Conservation (phyloP, 768 basidiomycete genomes). For the Megacollybia marginata region DNA sequence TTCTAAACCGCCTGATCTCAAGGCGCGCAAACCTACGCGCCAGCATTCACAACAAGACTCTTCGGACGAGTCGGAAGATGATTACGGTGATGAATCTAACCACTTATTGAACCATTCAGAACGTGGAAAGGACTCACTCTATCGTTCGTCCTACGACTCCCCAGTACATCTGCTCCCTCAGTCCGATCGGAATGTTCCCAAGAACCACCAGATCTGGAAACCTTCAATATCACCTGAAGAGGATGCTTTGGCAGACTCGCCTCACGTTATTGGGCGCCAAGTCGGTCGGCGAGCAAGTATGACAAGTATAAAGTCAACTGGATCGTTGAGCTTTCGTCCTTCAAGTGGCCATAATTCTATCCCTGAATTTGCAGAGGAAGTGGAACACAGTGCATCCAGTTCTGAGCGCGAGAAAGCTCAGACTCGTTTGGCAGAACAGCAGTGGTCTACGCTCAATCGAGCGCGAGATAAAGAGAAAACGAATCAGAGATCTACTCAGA, state of each 20-base stretch:
- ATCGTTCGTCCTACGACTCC: background rate
- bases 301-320: background rate
- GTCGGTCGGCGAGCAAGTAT: background rate
- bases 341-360: background rate
- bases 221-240: background rate
- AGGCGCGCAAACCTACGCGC: no score
- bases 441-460: background rate
- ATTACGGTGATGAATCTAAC: background rate
- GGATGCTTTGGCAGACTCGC: background rate
- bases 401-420: background rate
- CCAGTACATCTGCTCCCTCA: background rate
- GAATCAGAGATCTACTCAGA: background rate
- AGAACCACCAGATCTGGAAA: background rate
- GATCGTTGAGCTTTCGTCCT: background rate
- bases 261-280: background rate
- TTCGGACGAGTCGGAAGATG: background rate
- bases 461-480: background rate
- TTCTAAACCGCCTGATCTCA: no score
- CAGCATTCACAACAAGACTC: no score
- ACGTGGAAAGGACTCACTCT: background rate
- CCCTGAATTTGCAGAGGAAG: background rate
- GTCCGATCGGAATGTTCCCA: no score
- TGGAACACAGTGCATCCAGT: background rate
- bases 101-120: background rate
- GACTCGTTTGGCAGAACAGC: background rate